A percentile compares a stretch with the other conserved stretches of the same genome.
phyloP scores from a whole-genome alignment of 208 protist genomes.

The Entamoeba invadens region DNA sequence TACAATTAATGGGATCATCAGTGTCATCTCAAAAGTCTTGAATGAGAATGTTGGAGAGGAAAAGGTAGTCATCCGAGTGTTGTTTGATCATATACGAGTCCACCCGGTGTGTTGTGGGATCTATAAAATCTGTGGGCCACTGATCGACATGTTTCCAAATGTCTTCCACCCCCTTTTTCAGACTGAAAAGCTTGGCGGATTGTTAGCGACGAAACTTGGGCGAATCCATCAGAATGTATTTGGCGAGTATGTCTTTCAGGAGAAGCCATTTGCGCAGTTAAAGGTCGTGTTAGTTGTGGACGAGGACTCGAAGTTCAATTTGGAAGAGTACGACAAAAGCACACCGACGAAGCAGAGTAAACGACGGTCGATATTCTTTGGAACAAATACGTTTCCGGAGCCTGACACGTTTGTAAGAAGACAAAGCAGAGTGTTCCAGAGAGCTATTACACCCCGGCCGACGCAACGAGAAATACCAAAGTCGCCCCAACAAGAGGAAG shows the following conservation, averaged over 20 bases:
- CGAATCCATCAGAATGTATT: neutral
- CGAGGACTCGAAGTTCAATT: neutral
- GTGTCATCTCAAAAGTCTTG: neutral
- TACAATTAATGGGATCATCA: neutral
- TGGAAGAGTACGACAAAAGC: neutral
- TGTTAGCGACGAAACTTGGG: neutral
- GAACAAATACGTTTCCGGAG: neutral
- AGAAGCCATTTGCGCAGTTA: neutral
- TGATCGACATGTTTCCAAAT: neutral
- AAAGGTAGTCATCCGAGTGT: neutral
- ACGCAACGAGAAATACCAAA: neutral
- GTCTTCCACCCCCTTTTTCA: neutral
- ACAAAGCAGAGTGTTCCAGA: neutral
- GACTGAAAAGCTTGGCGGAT: neutral
- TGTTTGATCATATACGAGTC: neutral
- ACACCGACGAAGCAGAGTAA: neutral
- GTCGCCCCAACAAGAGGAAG: neutral
- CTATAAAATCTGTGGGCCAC: neutral
- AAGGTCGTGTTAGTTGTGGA: neutral
- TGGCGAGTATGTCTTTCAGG: neutral
- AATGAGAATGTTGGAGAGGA: neutral
- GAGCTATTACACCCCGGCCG: neutral
- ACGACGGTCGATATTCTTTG: neutral
- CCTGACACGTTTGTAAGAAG: neutral
- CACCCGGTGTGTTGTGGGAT: neutral